These are phyloP conservation scores for Solanum tarapatanum DNA, from an alignment of 257 asterid species.

Conservation along the genomic window DNA sequence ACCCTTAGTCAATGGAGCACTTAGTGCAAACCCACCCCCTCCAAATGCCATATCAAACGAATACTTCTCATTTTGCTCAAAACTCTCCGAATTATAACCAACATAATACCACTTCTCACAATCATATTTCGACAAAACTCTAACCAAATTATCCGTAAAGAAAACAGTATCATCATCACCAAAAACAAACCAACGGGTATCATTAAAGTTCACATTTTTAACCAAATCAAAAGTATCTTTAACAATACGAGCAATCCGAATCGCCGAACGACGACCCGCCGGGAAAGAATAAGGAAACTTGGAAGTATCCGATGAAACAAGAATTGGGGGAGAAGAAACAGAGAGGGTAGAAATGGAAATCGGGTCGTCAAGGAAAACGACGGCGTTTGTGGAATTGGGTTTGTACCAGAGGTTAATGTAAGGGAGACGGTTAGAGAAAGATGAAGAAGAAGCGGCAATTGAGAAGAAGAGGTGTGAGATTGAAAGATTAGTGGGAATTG, in stretches of 20 bases:
- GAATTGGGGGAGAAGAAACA: slow-evolving; percentile 24
- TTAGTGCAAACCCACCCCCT: slow-evolving; percentile 73
- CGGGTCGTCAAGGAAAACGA: slow-evolving; percentile 49
- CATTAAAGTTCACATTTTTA: slow-evolving; percentile 8
- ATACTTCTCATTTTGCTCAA: slow-evolving; percentile 58
- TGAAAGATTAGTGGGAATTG: slow-evolving; percentile 18
- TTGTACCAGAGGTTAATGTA: slow-evolving; percentile 57
- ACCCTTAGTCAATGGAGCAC: slow-evolving; percentile 61
- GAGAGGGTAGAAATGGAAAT: slow-evolving; percentile 7
- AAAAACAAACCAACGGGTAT: slow-evolving; percentile 58
- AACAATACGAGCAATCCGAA: slow-evolving; percentile 56
- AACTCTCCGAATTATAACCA: slow-evolving; percentile 57
- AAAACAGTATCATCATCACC: slow-evolving; percentile 76
- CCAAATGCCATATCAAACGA: slow-evolving; percentile 74
- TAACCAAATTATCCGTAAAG: slow-evolving; percentile 42
- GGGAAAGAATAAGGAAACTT: slow-evolving; percentile 25
- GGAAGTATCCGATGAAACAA: slow-evolving; percentile 36
- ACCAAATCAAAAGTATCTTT: slow-evolving; percentile 41
- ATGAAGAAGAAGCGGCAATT: slow-evolving; percentile 51
- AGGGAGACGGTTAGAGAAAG: slow-evolving; percentile 42
- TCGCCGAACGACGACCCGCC: slow-evolving; percentile 31
- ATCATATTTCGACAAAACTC: slow-evolving; percentile 51
- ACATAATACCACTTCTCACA: slow-evolving; percentile 47
- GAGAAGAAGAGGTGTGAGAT: slow-evolving; percentile 39
- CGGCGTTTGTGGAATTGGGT: slow-evolving; percentile 44